Base-by-base conservation (phyloP, 495 filamentous ascomycete genomes). In the Aspergillus mulundensis region DNA sequence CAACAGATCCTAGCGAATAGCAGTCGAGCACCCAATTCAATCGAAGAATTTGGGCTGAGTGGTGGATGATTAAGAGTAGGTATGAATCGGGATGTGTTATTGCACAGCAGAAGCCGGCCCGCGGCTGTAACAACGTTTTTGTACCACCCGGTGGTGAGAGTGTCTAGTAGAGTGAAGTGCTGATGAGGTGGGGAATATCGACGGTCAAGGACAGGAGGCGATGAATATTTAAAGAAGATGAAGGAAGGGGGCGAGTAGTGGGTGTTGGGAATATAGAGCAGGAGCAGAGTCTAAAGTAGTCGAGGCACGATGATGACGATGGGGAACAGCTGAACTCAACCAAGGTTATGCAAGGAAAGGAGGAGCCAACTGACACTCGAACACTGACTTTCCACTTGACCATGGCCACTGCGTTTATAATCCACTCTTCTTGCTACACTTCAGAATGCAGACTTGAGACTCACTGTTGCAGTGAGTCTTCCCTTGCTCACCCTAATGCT, bases 261-360 rank as follows among this genome's bases (percentile, higher is more conserved):
- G 23, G 41, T 42, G 42, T 40, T 43, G 43, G 48, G 19, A 41
- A 51, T 54, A 49, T 57, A 54, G 48, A 56, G 53, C 53, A 53
- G 41, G 49, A 48, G 49, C 36, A 51, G 57, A 54, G 42, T 45
- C 56, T 56, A 61, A 61, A 64, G 61, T 60, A 64, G 54, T 43
- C 56, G 21, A 16, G 21, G 43, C 44, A 28, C 18, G 48, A 65
- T 56, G 63, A 66, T 62, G 63, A 66, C 60, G 63, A 66, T 66
- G 63, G 63, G 57, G 57, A 15, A 61, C 50, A 62, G 63, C 63
- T 62, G 60, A 66, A 8, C 14, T 20, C 34, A 50, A 62, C 63
- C 63, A 66, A 66, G 63, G 63, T 60, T 62, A 66, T 66, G 63
- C 63, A 66, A 66, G 63, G 63, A 56, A 59, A 53, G 55, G 57